Evolutionary conservation across 331 rosid species (phyloP), one percentile per base, ranked within the genome.

Genomic region (Spiraea crenata): DNA sequence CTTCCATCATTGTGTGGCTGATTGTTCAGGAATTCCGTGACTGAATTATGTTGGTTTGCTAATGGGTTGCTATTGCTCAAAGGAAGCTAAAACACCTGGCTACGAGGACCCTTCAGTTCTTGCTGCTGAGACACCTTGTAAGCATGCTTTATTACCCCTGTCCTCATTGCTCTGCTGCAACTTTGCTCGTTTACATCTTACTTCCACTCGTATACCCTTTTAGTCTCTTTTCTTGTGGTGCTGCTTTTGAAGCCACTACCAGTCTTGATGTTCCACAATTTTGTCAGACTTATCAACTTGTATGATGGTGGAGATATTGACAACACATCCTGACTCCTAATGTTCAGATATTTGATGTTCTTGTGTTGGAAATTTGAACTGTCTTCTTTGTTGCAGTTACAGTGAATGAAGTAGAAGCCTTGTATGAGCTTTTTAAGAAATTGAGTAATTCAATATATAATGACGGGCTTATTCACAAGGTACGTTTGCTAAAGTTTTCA

Each of bases 91-190:
- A 62, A 46, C 66, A 6, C 93, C 76, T 5, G 91, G 91, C 50
- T 86, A 86, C 20, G 99, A 91, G 77, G 86, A 95, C 12, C 91
- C 96, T 10, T 20, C 72, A 2, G 65, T 85, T 85, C 96, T 95
- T 70, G 91, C 97, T 17, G 85, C 97, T 15, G 95, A 72, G 80
- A 95, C 97, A 56, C 95, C 90, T 46, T 95, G 99, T 95, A 81
- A 91, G 95, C 85, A 69, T 68, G 79, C 83, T 47, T 77, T 79
- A 70, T 61, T 46, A 60, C 51, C 45, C 39, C 57, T 63, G 70
- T 75, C 62, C 61, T 17, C 50, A 71, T 70, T 79, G 48, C 65
- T 34, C 52, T 69, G 76, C 51, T 67, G 65, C 59, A 47, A 37
- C 70, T 65, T 16, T 82, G 57, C 80, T 20, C 11, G 49, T 75